phyloP scores from a whole-genome alignment of 768 basidiomycete genomes.

The Phaffia australis region DNA sequence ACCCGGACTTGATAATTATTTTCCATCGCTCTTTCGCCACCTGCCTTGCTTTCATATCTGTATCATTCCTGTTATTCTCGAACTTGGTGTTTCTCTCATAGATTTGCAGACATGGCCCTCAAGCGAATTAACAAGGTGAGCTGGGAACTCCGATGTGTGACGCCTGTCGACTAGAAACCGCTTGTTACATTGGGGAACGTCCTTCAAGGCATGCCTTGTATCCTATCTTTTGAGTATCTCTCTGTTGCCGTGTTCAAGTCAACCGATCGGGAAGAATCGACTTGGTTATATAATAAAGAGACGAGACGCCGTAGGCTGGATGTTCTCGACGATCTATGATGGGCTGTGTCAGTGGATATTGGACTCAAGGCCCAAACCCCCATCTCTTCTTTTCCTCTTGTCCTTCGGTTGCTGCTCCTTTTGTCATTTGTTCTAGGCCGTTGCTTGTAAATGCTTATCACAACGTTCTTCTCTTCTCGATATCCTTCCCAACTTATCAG shows the following conservation, averaged over 20 bases:
- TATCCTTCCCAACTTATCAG: constrained; percentile 41
- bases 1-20: not conserved
- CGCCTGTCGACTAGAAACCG: no score
- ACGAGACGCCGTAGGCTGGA: no score
- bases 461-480: not conserved
- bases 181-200: no score
- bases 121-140: constrained; percentile 98
- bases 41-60: not conserved
- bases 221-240: no score
- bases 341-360: no score
- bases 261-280: no score
- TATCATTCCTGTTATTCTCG: no score
- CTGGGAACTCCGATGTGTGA: constrained; percentile 15
- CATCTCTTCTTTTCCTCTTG: not conserved
- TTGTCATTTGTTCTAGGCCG: not conserved
- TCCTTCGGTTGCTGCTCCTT: constrained; percentile 6
- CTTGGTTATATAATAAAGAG: no score
- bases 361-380: not conserved
- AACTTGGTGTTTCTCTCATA: no score
- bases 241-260: no score
- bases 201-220: not conserved
- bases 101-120: constrained; percentile 58
- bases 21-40: not conserved
- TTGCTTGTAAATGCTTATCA: not conserved
- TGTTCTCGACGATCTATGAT: no score